These are phyloP conservation scores for Tylopilus orsonianus DNA, from an alignment of 1,284 basidiomycete species.

Conservation along the genomic window DNA sequence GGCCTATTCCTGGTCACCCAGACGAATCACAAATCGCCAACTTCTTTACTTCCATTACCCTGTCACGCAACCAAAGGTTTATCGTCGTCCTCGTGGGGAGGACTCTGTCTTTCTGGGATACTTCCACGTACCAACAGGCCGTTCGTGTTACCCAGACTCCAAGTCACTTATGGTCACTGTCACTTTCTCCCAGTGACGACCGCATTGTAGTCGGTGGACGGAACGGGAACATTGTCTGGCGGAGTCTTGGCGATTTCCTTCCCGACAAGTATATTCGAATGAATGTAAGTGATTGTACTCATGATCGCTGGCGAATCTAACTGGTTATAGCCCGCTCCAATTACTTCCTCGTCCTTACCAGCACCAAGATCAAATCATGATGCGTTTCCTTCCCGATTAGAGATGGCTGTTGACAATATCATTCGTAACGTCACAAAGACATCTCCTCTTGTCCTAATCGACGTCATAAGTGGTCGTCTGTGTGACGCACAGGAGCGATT, in stretches of 20 bases:
- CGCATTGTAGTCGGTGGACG: not conserved
- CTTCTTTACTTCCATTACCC: not conserved
- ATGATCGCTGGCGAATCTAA: not conserved
- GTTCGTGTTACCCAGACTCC: too few relatives aligned
- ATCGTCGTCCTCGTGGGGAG: not conserved
- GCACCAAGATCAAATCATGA: not conserved
- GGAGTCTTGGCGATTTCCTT: not conserved
- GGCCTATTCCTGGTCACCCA: not conserved
- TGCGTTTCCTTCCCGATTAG: not conserved
- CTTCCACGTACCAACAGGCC: not conserved
- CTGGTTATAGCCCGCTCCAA: not conserved
- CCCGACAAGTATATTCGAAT: not conserved
- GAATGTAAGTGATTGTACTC: not conserved
- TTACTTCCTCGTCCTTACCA: not conserved
- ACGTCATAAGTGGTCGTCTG: not conserved
- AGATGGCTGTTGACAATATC: not conserved
- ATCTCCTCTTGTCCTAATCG: not conserved
- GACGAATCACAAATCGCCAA: not conserved
- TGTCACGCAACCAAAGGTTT: not conserved
- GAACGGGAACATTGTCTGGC: not conserved
- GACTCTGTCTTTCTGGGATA: not conserved
- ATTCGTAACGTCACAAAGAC: not conserved
- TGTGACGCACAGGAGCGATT: not conserved
- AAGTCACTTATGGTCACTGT: too few relatives aligned
- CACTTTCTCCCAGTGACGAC: not conserved